Base-by-base conservation (phyloP, 2,329 filamentous ascomycete species). In the Xylariales sp. region DNA sequence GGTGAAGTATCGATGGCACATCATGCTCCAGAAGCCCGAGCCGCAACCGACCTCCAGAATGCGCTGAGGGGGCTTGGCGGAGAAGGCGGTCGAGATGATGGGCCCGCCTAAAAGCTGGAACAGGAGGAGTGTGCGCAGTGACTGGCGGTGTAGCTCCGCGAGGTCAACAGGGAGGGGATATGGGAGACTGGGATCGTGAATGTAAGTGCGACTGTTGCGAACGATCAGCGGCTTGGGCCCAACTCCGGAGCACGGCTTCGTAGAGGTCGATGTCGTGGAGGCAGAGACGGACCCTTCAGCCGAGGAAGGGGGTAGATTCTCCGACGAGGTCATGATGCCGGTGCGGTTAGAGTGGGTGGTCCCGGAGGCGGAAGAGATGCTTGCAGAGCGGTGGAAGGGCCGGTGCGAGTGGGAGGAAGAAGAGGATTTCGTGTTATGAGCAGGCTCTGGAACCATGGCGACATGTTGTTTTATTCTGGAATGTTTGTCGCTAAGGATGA, bases 111-210 rank as follows among this genome's bases (percentile, higher is more conserved):
- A 89, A 24, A 95, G 77, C 56, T 88, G 82, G 51, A 88, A 84
- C 38, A 89, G 73, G 47, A 95, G 75, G 51, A 95, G 73, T 0
- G 90, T 94, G 45, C 88, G 81, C 42, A 96, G 70, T 35, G 82
- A 89, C 64, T 96, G 90, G 43, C 90, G 80, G 63, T 95, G 88
- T 36, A 95, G 76, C 65, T 96, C 90, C 29, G 83, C 71, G 29
- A 95, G 76, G 65, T 96, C 91, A 66, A 86, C 84, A 28, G 91
- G 91, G 2, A 96, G 71, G n/a, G 88, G 88, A 55, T 97, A 96
- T 6, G 79, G 68, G 21, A 86, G 67, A 2, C 76, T 72, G 7
- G 75, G 69, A 56, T 95, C 87, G 57, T 85, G 80, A 49, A 94
- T 76, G 64, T 91, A 96, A 34, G 84, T 84, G 44, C 89, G 84